A percentile compares a stretch with the other conserved stretches of the same genome.
Evolutionary conservation across 2,329 filamentous ascomycete species (phyloP).

Genomic region (Exophiala oligosperma): DNA sequence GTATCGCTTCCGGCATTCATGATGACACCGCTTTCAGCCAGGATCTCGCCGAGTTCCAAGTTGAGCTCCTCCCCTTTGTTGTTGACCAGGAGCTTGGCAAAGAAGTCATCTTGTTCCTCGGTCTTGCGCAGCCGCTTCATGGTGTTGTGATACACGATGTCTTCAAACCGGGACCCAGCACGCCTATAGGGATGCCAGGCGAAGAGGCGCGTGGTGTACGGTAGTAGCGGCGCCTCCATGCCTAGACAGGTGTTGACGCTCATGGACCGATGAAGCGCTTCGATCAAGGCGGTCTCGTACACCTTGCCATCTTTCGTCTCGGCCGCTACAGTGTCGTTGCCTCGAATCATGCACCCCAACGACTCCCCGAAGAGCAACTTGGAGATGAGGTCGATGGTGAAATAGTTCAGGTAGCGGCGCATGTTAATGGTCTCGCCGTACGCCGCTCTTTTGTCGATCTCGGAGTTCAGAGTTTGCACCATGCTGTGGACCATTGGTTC

Average conservation of each 20-base stretch:
- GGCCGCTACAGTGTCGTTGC: conserved; percentile 18
- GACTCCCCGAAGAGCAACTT: conserved; percentile 12
- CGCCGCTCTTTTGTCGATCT: no score
- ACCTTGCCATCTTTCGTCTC: conserved; percentile 20
- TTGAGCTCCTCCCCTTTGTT: no score
- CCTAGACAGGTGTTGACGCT: conserved; percentile 26
- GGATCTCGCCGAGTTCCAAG: no score
- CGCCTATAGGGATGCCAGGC: conserved; percentile 22
- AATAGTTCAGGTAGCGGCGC: conserved; percentile 22
- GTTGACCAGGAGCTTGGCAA: no score
- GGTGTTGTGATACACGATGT: conserved; percentile 29
- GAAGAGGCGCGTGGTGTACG: conserved; percentile 21
- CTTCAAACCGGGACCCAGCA: conserved; percentile 21
- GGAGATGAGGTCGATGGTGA: conserved; percentile 22
- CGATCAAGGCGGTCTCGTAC: conserved; percentile 23
- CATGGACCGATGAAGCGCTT: conserved; percentile 23
- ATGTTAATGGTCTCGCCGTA: no score
- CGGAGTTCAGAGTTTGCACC: no score
- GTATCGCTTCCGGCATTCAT: no score
- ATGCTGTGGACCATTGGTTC: conserved; percentile 9
- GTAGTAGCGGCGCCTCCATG: conserved; percentile 23
- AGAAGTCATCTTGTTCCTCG: no score
- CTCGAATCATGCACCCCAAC: conserved; percentile 14
- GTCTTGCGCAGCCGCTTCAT: conserved; percentile 10
- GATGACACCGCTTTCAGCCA: no score